Conservation (phyloP, 2,329 filamentous ascomycete species). For the Juglanconis juglandina region DNA sequence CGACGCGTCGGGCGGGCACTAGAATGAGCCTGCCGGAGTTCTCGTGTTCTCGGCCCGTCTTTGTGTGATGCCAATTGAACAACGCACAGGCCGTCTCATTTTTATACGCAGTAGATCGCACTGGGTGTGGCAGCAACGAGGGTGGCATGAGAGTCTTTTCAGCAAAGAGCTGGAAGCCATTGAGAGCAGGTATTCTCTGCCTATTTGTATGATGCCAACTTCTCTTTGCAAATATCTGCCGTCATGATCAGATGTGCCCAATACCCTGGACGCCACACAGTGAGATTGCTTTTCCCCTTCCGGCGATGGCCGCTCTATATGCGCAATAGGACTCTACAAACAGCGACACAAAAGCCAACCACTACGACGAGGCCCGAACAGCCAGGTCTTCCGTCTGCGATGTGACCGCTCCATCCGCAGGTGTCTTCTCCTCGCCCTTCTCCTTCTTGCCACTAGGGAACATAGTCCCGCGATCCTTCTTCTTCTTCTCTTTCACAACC, state of each 20-base stretch:
- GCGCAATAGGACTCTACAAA: too few relatives aligned
- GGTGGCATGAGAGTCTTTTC: too few relatives aligned
- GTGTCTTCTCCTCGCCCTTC: slow-evolving; percentile 15
- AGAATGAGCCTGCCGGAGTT: neutral
- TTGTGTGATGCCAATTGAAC: neutral
- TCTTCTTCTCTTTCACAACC: slow-evolving; percentile 72
- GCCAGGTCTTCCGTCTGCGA: slow-evolving; percentile 17
- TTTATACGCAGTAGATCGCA: too few relatives aligned
- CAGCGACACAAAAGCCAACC: neutral
- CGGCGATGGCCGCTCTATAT: too few relatives aligned
- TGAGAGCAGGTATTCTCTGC: neutral
- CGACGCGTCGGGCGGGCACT: neutral
- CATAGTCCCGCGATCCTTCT: slow-evolving; percentile 70
- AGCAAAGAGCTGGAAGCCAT: too few relatives aligned
- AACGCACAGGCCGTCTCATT: too few relatives aligned
- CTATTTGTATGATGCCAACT: neutral
- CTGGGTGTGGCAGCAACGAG: too few relatives aligned
- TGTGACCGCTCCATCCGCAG: slow-evolving; percentile 16
- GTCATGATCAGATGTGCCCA: neutral
- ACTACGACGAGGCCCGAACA: slow-evolving; percentile 6
- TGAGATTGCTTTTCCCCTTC: neutral
- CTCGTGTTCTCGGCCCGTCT: neutral
- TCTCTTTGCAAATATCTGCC: too few relatives aligned
- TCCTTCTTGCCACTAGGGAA: slow-evolving; percentile 46
- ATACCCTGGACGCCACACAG: neutral